Base-by-base conservation (phyloP, 2,329 filamentous ascomycete species). In the Myrmaecium sp. region DNA sequence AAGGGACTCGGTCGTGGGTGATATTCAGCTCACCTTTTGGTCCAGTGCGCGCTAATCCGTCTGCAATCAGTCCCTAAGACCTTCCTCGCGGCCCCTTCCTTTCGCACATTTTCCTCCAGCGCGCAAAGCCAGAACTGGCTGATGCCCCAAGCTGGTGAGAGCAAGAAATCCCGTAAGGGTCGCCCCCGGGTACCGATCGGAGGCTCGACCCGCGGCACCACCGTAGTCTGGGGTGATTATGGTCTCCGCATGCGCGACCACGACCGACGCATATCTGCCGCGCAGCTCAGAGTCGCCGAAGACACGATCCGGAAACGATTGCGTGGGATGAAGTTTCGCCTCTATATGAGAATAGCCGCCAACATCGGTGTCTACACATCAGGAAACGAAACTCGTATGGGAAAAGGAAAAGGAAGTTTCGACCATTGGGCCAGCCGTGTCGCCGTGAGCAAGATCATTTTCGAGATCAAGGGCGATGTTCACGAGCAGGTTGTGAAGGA, bases 381-480 rank as follows among this genome's bases (percentile, higher is more conserved):
- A 51, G 89, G 89, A 31, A 98, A 95, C 46, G 89, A 98, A 58
- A 77, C 82, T 52, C 77, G 89, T 68, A 98, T 98, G 91, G 89
- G 89, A 52, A 98, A 95, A 58, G 89, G 89, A 57, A 98, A 98
- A 53, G 89, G 89, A 41, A 79, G 75, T 35, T 95, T 98, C 48
- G 89, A 98, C 51, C 81, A 92, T 48, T 98, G 89, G 89, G 83
- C 86, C 4, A 71, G 78, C 13, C 73, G 86, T 53, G 74, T 95
- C 39, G 73, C 82, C 6, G 81, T 95, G 27, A 93, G 79, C 55
- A 80, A 89, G 51, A 71, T 98, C 25, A 62, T 94, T 12, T 91
- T 98, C 40, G 89, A 98, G 56, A 58, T 98, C 39, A 83, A 82
- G 54, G 89, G 89, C 23, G 70, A 83, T 41, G 48, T 95, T 36